These are phyloP conservation scores for Penicillium digitatum DNA, from an alignment of 2,329 filamentous ascomycete species.

Conservation along the genomic window DNA sequence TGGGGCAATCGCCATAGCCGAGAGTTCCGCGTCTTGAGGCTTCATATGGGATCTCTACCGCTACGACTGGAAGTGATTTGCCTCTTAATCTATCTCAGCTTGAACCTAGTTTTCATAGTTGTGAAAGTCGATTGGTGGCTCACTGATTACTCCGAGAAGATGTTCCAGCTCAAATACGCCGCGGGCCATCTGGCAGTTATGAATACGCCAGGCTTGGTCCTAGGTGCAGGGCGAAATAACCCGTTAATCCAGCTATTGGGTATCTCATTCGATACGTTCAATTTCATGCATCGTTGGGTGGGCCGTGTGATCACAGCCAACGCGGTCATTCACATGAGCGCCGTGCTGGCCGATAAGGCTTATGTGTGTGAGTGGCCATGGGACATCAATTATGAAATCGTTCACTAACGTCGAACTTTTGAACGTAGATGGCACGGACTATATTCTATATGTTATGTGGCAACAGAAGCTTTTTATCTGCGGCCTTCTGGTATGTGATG, in stretches of 20 bases:
- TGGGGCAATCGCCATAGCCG: conserved; percentile 68
- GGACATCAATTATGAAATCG: not conserved
- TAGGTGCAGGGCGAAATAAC: conserved; percentile 88
- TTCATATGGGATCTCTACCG: conserved; percentile 70
- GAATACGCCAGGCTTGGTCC: conserved; percentile 82
- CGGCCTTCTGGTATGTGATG: conserved; percentile 40
- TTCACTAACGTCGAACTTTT: not conserved
- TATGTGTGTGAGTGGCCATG: conserved; percentile 15
- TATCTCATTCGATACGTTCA: conserved; percentile 92
- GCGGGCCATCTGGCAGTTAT: conserved; percentile 76
- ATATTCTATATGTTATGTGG: conserved; percentile 27
- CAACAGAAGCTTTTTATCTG: conserved; percentile 29
- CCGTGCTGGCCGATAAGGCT: conserved; percentile 24
- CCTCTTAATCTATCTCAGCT: conserved; percentile 59
- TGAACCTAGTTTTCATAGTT: conserved; percentile 69
- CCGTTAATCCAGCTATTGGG: conserved; percentile 73
- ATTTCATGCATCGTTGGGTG: conserved; percentile 78
- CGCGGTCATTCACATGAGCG: conserved; percentile 60
- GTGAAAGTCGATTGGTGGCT: conserved; percentile 34
- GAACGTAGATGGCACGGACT: conserved; percentile 53
- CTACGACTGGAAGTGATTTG: conserved; percentile 69
- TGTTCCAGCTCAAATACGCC: conserved; percentile 64
- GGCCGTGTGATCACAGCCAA: conserved; percentile 68
- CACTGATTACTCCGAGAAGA: conserved; percentile 24
- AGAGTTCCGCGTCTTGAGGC: conserved; percentile 61